These are phyloP conservation scores for Apiospora arundinis DNA, from an alignment of 2,329 filamentous ascomycete species.

Conservation along the genomic window DNA sequence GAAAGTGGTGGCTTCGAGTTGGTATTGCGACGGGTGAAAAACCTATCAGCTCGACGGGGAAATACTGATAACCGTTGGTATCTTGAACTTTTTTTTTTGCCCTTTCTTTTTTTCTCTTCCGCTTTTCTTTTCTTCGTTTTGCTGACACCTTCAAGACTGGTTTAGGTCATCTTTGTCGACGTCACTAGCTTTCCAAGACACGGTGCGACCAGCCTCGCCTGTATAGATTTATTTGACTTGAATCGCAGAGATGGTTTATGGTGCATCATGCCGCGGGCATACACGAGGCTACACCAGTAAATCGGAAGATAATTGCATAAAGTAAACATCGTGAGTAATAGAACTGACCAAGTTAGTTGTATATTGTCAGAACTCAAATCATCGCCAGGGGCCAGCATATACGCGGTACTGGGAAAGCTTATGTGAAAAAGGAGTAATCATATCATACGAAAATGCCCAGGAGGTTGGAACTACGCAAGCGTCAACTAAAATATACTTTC, in stretches of 20 bases:
- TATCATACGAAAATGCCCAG: not conserved
- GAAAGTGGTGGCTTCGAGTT: too few species aligned
- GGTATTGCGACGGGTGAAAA: too few species aligned
- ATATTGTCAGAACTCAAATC: not conserved
- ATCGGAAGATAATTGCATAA: not conserved
- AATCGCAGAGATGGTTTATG: not conserved
- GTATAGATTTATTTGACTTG: not conserved
- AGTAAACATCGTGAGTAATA: not conserved
- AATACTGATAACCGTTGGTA: not conserved
- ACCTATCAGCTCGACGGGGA: too few species aligned
- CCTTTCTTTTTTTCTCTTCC: not conserved
- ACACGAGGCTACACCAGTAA: not conserved
- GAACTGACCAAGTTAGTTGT: not conserved
- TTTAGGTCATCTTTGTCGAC: not conserved
- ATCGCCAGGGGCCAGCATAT: not conserved
- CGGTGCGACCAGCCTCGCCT: conserved; percentile 4
- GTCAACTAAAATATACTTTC: not conserved
- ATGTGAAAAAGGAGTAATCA: not conserved
- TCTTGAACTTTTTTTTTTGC: not conserved
- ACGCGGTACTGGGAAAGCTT: not conserved
- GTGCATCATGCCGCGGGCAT: not conserved
- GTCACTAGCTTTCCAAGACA: not conserved
- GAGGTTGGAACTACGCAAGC: not conserved
- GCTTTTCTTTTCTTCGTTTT: not conserved
- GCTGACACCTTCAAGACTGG: not conserved